Evolutionary conservation across 441 rosid species (phyloP).

Genomic region (Bocquillonia castaneifolia): DNA sequence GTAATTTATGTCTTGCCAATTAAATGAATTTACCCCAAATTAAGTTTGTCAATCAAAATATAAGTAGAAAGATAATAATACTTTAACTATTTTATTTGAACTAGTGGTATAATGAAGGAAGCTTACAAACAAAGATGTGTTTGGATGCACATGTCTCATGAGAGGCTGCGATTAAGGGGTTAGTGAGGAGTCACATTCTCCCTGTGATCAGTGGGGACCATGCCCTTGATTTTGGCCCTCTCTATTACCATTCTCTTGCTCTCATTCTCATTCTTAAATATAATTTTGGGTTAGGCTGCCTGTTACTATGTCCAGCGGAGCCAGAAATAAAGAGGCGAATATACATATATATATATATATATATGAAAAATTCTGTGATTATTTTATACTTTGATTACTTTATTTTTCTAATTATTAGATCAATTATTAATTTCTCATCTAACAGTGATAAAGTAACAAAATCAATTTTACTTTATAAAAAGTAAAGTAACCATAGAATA

Average conservation of each 20-base stretch:
- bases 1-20: not conserved
- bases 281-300: not conserved
- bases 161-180: slow-evolving; percentile 26
- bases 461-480: too few species aligned
- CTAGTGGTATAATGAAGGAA: too few species aligned
- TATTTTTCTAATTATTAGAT: too few species aligned
- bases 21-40: not conserved
- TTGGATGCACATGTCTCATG: slow-evolving; percentile 28
- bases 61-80: not conserved
- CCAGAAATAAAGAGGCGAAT: too few species aligned
- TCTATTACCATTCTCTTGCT: not conserved
- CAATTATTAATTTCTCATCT: too few species aligned
- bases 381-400: too few species aligned
- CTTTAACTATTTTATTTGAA: not conserved
- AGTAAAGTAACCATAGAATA: too few species aligned
- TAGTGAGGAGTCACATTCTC: slow-evolving; percentile 44
- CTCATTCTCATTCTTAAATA: not conserved
- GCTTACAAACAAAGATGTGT: slow-evolving; percentile 17
- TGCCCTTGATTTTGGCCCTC: not conserved
- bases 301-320: too few species aligned
- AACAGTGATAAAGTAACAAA: too few species aligned
- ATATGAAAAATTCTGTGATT: too few species aligned
- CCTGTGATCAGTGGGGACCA: slow-evolving; percentile 38
- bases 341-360: too few species aligned
- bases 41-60: not conserved